Evolutionary conservation across 129 eudicot genomes (phyloP), one percentile per base, ranked within the genome.

Genomic region (Pittosporum tobira): DNA sequence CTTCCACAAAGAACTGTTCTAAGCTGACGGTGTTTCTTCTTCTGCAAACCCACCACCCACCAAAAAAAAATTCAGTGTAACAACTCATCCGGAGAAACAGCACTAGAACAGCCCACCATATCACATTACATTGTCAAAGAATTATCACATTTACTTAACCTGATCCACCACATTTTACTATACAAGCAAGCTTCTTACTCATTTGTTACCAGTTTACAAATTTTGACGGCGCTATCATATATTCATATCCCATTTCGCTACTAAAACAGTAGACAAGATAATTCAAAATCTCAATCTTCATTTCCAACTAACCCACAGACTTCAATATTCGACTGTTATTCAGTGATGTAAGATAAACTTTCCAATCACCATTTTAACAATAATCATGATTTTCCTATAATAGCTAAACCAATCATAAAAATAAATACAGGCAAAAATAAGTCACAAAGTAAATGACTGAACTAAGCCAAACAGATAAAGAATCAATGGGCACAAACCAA

Each of bases 21-120:
- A 9, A 90, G 94, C 57, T 90, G 98, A 48, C 61, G 82, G 65
- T 90, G 98, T 58, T 80, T 90, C 87, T 90, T 90, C 65, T 90
- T 90, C 98, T 90, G 94, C 82, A 73, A 60, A 62, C 46, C 37
- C 51, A 56, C 22, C 61, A 56, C 37, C 64, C 21, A 28, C 63
- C 55, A 64, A 40, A 45, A 60, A 16, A 25, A 37, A 40, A n/a
- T n/a, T n/a, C n/a, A n/a, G n/a, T n/a, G n/a, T n/a, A n/a, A 53
- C 38, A 53, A 0, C 5, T 16, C 11, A 52, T 6, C 43, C 13
- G 9, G 43, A 3, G 9, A 37, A 37, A 37, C 43, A 37, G 43
- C 43, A 37, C 43, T 4, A 3, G 11, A 40, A 40, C 4, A 40
- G 14, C 3, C 18, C 22, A 52, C 15, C 16, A 1, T 13, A 51